phyloP scores from a whole-genome alignment of 2,329 filamentous ascomycete species.

The Botrytis elliptica region DNA sequence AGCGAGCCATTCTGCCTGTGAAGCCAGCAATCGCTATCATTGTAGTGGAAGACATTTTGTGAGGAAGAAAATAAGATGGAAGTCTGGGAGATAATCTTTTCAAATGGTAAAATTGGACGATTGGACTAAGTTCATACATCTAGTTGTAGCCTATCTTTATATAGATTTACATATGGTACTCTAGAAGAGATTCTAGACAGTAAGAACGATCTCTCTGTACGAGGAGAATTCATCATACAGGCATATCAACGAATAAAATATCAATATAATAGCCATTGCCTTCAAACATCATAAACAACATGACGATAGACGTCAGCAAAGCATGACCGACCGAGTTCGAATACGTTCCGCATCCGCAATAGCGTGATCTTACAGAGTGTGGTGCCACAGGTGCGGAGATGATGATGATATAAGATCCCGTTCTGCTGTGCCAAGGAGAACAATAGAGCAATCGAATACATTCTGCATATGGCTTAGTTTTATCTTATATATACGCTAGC shows the following conservation, averaged over 20 bases:
- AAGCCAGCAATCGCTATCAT: neutral
- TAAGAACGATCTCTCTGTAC: neutral
- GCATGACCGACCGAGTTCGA: neutral
- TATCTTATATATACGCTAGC: neutral
- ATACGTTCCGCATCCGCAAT: neutral
- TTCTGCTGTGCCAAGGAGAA: neutral
- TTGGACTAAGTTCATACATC: neutral
- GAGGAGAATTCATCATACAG: neutral
- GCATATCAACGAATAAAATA: neutral
- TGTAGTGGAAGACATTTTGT: neutral
- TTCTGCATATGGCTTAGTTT: neutral
- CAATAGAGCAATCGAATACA: neutral
- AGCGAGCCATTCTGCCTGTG: neutral
- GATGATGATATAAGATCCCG: neutral
- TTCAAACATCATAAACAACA: neutral
- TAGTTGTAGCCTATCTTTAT: neutral
- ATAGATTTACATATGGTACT: neutral
- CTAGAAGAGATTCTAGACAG: neutral
- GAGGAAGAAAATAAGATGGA: neutral
- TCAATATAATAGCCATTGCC: neutral
- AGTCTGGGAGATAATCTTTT: neutral
- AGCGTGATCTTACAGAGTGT: neutral
- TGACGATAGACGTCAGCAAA: neutral
- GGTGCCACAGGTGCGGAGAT: neutral
- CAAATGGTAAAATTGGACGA: too few relatives aligned